A percentile compares a stretch with the other conserved stretches of the same genome.
Conservation (phyloP, 75 land plant genomes). For the Larix kaempferi region DNA sequence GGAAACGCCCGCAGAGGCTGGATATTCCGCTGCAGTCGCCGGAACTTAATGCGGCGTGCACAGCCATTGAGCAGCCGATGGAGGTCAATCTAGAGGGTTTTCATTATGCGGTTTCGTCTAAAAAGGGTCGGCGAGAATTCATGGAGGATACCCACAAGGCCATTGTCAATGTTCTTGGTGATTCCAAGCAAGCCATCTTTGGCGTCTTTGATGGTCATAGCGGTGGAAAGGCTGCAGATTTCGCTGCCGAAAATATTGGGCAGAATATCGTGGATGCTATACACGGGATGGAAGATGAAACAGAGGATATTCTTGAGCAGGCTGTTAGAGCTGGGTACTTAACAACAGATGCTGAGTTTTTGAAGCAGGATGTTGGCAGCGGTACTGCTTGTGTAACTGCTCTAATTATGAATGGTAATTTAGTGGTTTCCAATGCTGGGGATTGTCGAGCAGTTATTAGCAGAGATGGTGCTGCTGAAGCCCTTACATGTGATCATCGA, state of each 20-base stretch:
- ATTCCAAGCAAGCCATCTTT: slow-evolving; percentile 59
- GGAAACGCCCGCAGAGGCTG: slow-evolving; percentile 75
- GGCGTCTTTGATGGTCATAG: slow-evolving; percentile 94
- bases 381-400: slow-evolving; percentile 86
- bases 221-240: slow-evolving; percentile 69
- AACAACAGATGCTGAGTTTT: slow-evolving; percentile 58
- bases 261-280: slow-evolving; percentile 40
- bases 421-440: slow-evolving; percentile 79
- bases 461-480: slow-evolving; percentile 62
- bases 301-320: slow-evolving; percentile 18
- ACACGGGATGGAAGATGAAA: slow-evolving; percentile 13
- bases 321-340: slow-evolving; percentile 62
- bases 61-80: slow-evolving; percentile 5
- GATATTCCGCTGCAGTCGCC: slow-evolving; percentile 37
- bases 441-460: slow-evolving; percentile 84
- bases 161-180: slow-evolving; percentile 29
- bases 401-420: slow-evolving; percentile 38
- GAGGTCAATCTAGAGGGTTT: slow-evolving; percentile 25
- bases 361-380: slow-evolving; percentile 37
- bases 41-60: not conserved
- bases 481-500: slow-evolving; percentile 71
- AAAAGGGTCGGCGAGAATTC: slow-evolving; percentile 55
- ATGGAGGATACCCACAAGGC: slow-evolving; percentile 63
- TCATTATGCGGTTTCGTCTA: slow-evolving; percentile 46
- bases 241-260: slow-evolving; percentile 58